Evolutionary conservation across 371 early-diverging fungal species (phyloP).

Genomic region (Saksenaea vasiformis): DNA sequence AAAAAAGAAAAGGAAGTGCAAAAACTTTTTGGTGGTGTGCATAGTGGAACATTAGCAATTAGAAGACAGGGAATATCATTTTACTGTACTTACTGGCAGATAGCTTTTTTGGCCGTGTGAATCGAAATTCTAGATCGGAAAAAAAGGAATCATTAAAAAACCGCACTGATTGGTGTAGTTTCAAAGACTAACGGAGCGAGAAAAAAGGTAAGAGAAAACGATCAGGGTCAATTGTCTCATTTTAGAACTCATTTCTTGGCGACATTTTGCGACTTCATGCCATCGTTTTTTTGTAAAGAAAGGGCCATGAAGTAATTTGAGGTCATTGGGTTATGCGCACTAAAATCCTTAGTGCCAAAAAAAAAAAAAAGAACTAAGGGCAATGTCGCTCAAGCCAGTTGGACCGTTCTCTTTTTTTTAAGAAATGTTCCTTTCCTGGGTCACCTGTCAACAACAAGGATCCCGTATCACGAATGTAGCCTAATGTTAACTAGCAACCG

Average conservation of each 20-base stretch:
- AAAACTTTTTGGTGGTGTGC: background rate
- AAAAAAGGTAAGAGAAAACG: background rate
- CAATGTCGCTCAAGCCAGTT: too few relatives aligned
- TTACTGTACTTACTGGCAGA: background rate
- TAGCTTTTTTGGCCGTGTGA: background rate
- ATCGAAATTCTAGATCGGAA: background rate
- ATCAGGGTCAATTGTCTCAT: background rate
- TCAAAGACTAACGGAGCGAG: background rate
- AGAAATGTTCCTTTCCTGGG: too few relatives aligned
- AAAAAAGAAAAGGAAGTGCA: background rate
- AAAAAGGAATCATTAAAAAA: background rate
- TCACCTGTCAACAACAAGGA: too few relatives aligned
- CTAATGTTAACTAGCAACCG: too few relatives aligned
- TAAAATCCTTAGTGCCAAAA: too few relatives aligned
- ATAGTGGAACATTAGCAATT: conserved; percentile 1
- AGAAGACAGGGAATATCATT: background rate
- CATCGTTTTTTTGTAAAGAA: too few relatives aligned
- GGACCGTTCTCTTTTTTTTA: too few relatives aligned
- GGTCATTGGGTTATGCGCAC: too few relatives aligned
- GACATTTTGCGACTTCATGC: background rate
- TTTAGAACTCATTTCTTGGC: conserved; percentile 2
- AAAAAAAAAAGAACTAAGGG: too few relatives aligned
- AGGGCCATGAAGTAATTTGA: too few relatives aligned
- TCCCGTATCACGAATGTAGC: too few relatives aligned
- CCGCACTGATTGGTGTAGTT: background rate